Base-by-base conservation (phyloP, 2,329 filamentous ascomycete species). In the Chaetoscypha palmicola region DNA sequence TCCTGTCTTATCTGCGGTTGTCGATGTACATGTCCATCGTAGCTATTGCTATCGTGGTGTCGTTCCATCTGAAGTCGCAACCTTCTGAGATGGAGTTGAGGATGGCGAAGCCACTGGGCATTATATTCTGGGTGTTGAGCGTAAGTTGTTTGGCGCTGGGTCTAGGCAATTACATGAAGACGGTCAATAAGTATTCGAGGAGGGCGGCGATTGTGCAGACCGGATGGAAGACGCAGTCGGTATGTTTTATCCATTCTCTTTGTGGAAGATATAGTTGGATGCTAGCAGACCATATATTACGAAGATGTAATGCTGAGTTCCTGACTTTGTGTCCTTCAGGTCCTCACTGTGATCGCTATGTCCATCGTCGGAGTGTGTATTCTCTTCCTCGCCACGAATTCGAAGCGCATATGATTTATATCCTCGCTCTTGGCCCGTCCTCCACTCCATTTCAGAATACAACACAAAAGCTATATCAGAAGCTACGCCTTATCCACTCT, bases 221-320 rank as follows among this genome's bases (percentile, higher is more conserved):
- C 22, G 92, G 92, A 1, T 92, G 86, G 84, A 91, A 88, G 66
- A 97, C 92, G 28, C 90, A 97, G 62, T 64, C 82, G 32, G 85
- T 94, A 40, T 36, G 51, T 49, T 53, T 45, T 26, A 30, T 9
- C 17, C 11, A 33, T 43, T 46, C 38, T n/a, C 45, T 45, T 46
- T 17, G 17, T 16, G 14, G 30, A 10, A 12, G 10, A 10, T 34
- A 5, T 24, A 4, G 3, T 32, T 12, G 24, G 16, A n/a, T 31
- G 24, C 14, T 31, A 32, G 11, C 3, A 40, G n/a, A 11, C 22
- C 24, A 23, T 16, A 11, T 16, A 30, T 24, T 22, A 11, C n/a
- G 37, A 30, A 16, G 14, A 14, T 30, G 16, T 11, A 8, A 12
- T 5, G 23, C 8, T 1, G 10, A 16, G n/a, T n/a, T n/a, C n/a